These are phyloP conservation scores for Tilletia caries DNA, from an alignment of 1,284 basidiomycete genomes.

Conservation along the genomic window DNA sequence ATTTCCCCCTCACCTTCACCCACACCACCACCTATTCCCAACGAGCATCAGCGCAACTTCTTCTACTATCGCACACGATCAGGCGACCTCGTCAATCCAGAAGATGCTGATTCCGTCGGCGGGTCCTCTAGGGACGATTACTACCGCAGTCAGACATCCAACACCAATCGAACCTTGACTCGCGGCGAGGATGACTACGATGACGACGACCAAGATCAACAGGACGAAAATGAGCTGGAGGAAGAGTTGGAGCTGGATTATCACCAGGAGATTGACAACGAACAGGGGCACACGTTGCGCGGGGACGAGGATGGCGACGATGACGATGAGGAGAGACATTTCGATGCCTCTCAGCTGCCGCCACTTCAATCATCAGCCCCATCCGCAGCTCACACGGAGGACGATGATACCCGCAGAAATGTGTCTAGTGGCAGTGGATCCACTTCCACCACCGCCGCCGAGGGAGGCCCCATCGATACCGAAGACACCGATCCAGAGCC, in stretches of 20 bases:
- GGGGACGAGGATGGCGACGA: neutral
- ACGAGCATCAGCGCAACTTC: neutral
- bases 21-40: neutral
- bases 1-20: neutral
- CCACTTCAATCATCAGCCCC: too few species aligned
- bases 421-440: neutral
- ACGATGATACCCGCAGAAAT: neutral
- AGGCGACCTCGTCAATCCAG: neutral
- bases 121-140: too few species aligned
- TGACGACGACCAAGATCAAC: neutral
- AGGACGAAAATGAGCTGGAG: neutral
- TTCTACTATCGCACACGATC: neutral
- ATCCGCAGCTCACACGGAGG: neutral
- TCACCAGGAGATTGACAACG: too few species aligned
- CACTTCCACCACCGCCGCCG: neutral
- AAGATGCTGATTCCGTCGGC: neutral
- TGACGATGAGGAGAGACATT: too few species aligned
- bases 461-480: neutral
- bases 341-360: too few species aligned
- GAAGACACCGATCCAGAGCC: neutral
- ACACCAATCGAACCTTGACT: neutral
- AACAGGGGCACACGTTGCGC: neutral
- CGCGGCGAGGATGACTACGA: neutral
- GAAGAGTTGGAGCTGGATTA: too few species aligned
- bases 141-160: neutral